Evolutionary conservation across 306 rosid genomes (phyloP).

Genomic region (Ziziphus jujuba): DNA sequence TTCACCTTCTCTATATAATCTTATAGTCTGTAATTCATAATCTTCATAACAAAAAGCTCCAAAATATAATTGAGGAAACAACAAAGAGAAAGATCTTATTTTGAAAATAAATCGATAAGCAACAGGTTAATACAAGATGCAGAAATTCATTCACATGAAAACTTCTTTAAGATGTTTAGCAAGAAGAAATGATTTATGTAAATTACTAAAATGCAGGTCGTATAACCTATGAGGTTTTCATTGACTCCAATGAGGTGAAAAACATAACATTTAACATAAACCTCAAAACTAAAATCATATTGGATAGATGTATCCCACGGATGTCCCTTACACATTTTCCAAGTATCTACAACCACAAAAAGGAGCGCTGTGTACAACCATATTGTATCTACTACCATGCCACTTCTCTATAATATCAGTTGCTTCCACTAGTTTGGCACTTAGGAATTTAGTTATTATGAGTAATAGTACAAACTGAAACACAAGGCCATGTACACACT

Average conservation of each 20-base stretch:
- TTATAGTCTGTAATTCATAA: neutral
- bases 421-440: neutral
- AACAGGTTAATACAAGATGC: too few relatives aligned
- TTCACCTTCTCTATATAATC: neutral
- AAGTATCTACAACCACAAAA: neutral
- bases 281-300: neutral
- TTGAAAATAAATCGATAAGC: neutral
- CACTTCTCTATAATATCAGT: neutral
- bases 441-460: neutral
- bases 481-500: neutral
- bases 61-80: neutral
- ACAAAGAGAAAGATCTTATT: neutral
- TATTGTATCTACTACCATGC: neutral
- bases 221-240: neutral
- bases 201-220: too few relatives aligned
- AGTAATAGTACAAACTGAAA: neutral
- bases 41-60: neutral
- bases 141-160: too few relatives aligned
- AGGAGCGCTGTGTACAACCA: neutral
- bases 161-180: too few relatives aligned
- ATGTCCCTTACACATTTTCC: neutral
- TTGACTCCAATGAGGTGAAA: neutral
- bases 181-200: too few relatives aligned
- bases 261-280: neutral
- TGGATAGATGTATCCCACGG: neutral